Evolutionary conservation across 2,329 filamentous ascomycete species (phyloP).

Genomic region (Myriosclerotinia curreyana): DNA sequence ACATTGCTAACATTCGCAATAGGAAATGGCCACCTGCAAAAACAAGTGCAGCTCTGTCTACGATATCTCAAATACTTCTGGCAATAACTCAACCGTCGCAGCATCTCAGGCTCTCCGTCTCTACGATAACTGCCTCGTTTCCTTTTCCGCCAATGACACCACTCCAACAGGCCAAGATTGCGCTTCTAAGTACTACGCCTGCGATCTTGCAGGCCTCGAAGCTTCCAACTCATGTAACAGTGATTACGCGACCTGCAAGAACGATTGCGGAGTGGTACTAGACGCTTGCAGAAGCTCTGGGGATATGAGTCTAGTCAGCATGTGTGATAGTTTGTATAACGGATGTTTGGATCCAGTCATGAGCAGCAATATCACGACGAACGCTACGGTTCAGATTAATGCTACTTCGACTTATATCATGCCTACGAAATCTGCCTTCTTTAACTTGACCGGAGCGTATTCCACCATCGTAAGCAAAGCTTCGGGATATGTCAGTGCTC

Average conservation of each 20-base stretch:
- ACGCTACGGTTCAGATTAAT: background rate
- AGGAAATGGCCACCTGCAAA: constrained; percentile 20
- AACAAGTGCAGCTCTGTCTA: constrained; percentile 25
- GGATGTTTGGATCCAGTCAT: constrained; percentile 11
- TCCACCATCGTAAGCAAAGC: background rate
- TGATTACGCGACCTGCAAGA: constrained; percentile 9
- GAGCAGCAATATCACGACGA: constrained; percentile 5
- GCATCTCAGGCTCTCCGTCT: constrained; percentile 21
- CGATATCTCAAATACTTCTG: constrained; percentile 22
- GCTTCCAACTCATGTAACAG: background rate
- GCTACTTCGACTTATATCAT: background rate
- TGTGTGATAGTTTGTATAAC: constrained; percentile 19
- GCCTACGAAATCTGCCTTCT: background rate
- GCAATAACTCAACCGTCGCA: constrained; percentile 21
- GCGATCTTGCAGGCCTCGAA: background rate
- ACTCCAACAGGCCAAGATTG: constrained; percentile 13
- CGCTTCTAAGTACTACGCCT: constrained; percentile 15
- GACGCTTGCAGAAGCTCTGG: constrained; percentile 9
- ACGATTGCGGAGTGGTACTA: constrained; percentile 1
- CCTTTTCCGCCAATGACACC: constrained; percentile 22
- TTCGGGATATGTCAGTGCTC: background rate
- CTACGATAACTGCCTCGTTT: constrained; percentile 25
- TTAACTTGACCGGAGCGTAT: constrained; percentile 3
- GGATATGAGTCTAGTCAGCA: background rate
- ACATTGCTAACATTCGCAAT: background rate